Conservation (phyloP, 345 rosid species). For the Barbarea vulgaris region DNA sequence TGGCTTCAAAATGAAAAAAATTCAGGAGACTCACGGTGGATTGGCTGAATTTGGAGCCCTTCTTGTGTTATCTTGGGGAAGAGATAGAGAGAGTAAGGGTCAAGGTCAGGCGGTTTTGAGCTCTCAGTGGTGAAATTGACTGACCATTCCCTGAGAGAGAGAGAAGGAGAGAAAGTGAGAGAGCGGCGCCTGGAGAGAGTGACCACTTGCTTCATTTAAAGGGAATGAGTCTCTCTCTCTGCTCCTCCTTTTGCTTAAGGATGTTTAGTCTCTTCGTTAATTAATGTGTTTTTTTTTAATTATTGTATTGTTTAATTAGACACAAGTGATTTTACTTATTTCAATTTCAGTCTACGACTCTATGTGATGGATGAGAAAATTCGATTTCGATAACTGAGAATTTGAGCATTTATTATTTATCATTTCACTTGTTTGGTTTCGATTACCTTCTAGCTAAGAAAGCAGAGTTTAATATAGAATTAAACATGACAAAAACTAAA, state of each 20-base stretch:
- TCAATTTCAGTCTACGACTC: not conserved
- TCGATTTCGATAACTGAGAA: not conserved
- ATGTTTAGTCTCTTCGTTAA: not conserved
- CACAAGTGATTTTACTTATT: not conserved
- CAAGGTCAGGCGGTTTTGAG: slow-evolving; percentile 33
- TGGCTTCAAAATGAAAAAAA: not conserved
- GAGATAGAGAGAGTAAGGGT: slow-evolving; percentile 23
- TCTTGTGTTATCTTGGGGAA: not conserved
- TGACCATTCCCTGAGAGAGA: slow-evolving; percentile 43
- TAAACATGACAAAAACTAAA: not conserved
- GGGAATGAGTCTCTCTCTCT: not conserved
- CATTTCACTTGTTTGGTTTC: not conserved
- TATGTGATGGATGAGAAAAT: not conserved
- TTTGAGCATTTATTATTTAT: not conserved
- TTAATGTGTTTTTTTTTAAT: slow-evolving; percentile 2
- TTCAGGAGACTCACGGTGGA: slow-evolving; percentile 45
- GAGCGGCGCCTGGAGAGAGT: slow-evolving; percentile 69
- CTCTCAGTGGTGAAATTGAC: slow-evolving; percentile 38
- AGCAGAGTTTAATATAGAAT: not conserved
- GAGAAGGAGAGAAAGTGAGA: slow-evolving; percentile 35
- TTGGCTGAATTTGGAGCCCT: not conserved
- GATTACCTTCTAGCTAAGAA: not conserved
- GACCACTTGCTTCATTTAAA: slow-evolving; percentile 28
- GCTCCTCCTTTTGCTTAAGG: not conserved
- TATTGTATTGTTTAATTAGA: not conserved